Conservation (phyloP, 2,329 filamentous ascomycete species). For the Ophiostoma pallidulum region DNA sequence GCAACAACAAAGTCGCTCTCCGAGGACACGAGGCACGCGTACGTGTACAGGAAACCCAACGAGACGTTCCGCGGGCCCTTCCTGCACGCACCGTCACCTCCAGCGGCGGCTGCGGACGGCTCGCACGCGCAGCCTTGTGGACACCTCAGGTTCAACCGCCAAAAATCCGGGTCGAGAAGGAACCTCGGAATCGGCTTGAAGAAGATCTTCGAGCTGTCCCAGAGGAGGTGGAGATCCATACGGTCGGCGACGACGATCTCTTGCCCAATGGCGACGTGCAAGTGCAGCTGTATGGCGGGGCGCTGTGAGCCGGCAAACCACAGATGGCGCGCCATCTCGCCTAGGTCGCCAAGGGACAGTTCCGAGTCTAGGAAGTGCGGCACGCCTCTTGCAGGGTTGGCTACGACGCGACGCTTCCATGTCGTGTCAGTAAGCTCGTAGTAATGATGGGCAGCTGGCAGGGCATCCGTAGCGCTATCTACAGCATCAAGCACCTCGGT, state of each 20-base stretch:
- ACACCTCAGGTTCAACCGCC: conserved; percentile 2
- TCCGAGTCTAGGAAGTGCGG: neutral
- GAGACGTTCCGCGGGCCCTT: conserved; percentile 7
- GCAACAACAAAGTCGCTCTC: conserved; percentile 17
- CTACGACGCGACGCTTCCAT: neutral
- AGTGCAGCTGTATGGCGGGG: conserved; percentile 1
- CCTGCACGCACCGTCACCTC: neutral
- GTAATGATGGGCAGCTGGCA: neutral
- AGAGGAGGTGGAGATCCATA: conserved; percentile 8
- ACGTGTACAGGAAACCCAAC: conserved; percentile 17
- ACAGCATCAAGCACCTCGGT: conserved; percentile 7
- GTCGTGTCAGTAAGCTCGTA: neutral
- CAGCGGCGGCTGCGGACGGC: neutral
- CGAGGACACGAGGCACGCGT: conserved; percentile 16
- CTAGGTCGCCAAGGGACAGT: conserved; percentile 1
- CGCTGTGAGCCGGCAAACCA: conserved; percentile 4
- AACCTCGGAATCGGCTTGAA: conserved; percentile 10
- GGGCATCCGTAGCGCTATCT: conserved; percentile 6
- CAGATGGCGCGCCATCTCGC: neutral
- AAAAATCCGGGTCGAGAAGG: conserved; percentile 5
- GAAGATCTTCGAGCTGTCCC: conserved; percentile 3
- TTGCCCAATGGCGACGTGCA: neutral
- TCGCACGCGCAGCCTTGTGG: conserved; percentile 7
- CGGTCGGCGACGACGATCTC: conserved; percentile 5
- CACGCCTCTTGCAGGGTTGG: neutral